Evolutionary conservation across 1,139 yeast genomes (phyloP).

Genomic region (Pichia sp.): DNA sequence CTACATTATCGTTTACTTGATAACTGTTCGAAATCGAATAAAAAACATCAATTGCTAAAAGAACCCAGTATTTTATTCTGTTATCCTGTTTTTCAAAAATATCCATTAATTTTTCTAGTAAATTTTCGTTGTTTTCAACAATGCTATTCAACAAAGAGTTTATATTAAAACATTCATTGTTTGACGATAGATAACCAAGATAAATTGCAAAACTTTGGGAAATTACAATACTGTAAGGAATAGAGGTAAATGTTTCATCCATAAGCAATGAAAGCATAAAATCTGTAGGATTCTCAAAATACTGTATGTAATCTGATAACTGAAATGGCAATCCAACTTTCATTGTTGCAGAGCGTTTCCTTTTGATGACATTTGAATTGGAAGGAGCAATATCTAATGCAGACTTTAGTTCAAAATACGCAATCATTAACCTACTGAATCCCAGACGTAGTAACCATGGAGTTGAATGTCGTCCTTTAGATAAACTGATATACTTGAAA

Average conservation of each 20-base stretch:
- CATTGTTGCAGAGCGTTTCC: not conserved
- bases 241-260: constrained; percentile 2
- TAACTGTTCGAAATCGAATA: constrained; percentile 4
- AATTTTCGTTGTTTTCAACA: constrained; percentile 1
- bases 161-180: not conserved
- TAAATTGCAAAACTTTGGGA: constrained; percentile 13
- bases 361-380: not conserved
- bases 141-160: not conserved
- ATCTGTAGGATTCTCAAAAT: constrained; percentile 8
- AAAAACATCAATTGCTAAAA: constrained; percentile 11
- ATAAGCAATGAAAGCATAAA: constrained; percentile 6
- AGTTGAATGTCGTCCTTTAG: constrained; percentile 19
- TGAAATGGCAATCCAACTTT: constrained; percentile 1
- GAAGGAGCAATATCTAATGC: not conserved
- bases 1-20: not conserved
- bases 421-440: constrained; percentile 26
- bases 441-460: constrained; percentile 36
- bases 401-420: constrained; percentile 27
- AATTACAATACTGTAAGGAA: not conserved
- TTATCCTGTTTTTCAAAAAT: constrained; percentile 19
- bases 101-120: constrained; percentile 12
- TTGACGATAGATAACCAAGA: constrained; percentile 12
- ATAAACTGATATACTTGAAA: constrained; percentile 28
- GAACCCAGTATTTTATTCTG: constrained; percentile 16
- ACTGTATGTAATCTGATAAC: constrained; percentile 5